These are phyloP conservation scores for Aspergillus indologenus DNA, from an alignment of 495 filamentous ascomycete species.

Conservation along the genomic window DNA sequence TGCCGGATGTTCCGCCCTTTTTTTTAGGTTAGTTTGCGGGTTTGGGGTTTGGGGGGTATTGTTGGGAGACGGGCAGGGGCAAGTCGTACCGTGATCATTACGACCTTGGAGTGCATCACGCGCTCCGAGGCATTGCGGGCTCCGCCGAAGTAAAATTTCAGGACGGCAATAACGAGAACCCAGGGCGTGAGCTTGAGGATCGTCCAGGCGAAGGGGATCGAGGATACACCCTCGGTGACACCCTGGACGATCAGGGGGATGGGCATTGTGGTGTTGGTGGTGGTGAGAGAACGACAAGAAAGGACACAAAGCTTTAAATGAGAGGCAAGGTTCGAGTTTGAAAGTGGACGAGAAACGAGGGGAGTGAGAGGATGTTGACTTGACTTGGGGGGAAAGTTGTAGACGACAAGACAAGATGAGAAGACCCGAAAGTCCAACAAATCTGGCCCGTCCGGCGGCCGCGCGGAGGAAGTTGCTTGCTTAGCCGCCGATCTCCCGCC, in stretches of 20 bases:
- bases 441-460: background rate
- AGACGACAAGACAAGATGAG: background rate
- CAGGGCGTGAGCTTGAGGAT: conserved; percentile 58
- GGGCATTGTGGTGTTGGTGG: conserved; percentile 58
- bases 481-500: conserved; percentile 27
- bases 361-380: background rate
- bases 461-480: background rate
- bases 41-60: background rate
- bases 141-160: conserved; percentile 80
- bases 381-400: background rate
- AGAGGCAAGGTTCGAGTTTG: conserved; percentile 7
- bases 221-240: conserved; percentile 59
- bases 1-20: conserved; percentile 89
- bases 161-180: conserved; percentile 55
- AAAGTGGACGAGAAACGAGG: background rate
- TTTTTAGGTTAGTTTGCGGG: conserved; percentile 8
- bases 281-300: background rate
- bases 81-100: conserved; percentile 76
- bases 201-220: conserved; percentile 62
- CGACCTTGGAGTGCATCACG: conserved; percentile 85
- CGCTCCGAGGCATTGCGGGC: conserved; percentile 73
- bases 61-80: background rate
- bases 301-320: conserved; percentile 3
- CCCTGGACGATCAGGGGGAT: conserved; percentile 65
- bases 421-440: too few species aligned